Evolutionary conservation across 139 green algal species (phyloP), one percentile per base, ranked within the genome.

Genomic region (Deuterostichococcus epilithicus): DNA sequence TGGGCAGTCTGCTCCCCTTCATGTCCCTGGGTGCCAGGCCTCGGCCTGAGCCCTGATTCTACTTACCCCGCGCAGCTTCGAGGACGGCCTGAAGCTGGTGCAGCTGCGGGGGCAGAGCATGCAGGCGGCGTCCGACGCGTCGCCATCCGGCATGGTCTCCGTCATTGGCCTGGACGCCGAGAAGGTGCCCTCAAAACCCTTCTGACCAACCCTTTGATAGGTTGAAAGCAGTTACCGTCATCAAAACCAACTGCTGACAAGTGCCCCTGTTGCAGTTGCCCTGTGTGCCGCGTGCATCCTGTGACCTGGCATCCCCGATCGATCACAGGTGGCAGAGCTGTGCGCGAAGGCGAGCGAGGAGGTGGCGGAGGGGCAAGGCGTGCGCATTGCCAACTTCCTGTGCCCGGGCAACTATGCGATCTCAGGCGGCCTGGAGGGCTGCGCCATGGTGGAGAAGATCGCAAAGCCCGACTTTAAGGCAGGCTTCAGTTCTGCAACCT

Each of bases 401-500:
- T 99, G 96, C 90, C 87, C 89, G 25, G 96, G 96, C 76, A 99
- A 99, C 90, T 99, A 99, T 77, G 96, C 94, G 1, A 93, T 99
- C 30, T 95, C 86, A 1, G 96, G 96, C 39, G 88, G 87, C 76
- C 87, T 95, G 65, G 89, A 91, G 70, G 96, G 88, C 66, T 97
- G 93, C 84, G 91, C 98, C 44, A 88, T 86, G 1, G 70, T 86
- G n/a, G 88, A 93, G 76, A 83, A 86, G 67, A 86, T 93, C 35
- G 94, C 91, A 59, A 97, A 98, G 88, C 82, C 82, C 8, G 81
- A 85, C 37, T 97, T 95, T 85, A 94, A 94, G 81, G 52, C 28
- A 3, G 42, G 42, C 13, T 8, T 52, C n/a, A n/a, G n/a, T n/a
- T n/a, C n/a, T n/a, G n/a, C n/a, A n/a, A n/a, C n/a, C n/a, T n/a